Percentiles rank a stretch among this genome's conserved stretches.
phyloP scores from a whole-genome alignment of 192 early-diverging fungal species.

The Podila verticillata region DNA sequence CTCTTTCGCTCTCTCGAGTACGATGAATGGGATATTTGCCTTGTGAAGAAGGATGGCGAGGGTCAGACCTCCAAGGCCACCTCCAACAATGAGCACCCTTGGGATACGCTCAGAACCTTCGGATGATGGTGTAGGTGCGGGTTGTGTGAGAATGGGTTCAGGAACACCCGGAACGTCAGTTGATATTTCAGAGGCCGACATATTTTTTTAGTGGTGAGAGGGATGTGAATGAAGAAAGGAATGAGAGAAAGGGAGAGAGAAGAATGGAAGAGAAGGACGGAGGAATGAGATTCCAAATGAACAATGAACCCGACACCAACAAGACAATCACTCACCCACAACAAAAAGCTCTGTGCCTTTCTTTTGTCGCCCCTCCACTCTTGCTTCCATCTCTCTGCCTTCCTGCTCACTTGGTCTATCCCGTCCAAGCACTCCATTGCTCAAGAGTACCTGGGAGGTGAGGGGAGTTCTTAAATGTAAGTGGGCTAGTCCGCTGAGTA shows the following conservation, averaged over 20 bases:
- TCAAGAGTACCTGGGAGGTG: too few relatives aligned
- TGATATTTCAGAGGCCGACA: too few relatives aligned
- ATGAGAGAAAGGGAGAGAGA: background rate
- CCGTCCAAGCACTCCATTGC: too few relatives aligned
- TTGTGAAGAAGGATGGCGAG: background rate
- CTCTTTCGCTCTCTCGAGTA: background rate
- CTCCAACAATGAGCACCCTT: conserved; percentile 4
- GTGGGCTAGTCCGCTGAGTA: too few relatives aligned
- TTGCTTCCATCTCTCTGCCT: too few relatives aligned
- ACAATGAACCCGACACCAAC: background rate
- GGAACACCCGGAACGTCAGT: too few relatives aligned
- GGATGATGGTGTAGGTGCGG: background rate
- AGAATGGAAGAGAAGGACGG: background rate
- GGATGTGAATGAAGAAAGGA: background rate
- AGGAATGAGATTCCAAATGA: too few relatives aligned
- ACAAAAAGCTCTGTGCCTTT: too few relatives aligned
- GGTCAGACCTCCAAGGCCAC: background rate
- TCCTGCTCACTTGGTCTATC: too few relatives aligned
- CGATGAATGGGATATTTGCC: background rate
- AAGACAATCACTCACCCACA: too few relatives aligned
- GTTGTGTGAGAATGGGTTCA: background rate
- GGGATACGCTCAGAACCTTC: background rate
- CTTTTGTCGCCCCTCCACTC: too few relatives aligned
- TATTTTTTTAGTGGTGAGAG: background rate
- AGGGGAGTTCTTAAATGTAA: too few relatives aligned